Percentiles rank a stretch among this genome's conserved stretches.
Conservation (phyloP, 2,329 filamentous ascomycete genomes). For the Aspergillus intermedius region DNA sequence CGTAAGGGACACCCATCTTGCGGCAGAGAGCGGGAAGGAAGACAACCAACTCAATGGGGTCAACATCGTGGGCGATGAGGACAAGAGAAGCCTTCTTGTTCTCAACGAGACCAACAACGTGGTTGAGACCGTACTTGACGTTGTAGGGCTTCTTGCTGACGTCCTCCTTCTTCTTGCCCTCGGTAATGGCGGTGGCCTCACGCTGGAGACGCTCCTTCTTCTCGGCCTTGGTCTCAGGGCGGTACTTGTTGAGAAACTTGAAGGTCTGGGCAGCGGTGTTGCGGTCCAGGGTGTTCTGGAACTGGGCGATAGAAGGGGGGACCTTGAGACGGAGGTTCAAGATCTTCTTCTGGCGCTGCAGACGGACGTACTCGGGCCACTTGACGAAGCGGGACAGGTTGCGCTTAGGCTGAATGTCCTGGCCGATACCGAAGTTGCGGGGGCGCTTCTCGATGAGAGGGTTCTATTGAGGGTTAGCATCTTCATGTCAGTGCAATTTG, state of each 20-base stretch:
- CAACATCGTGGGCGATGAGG: constrained; percentile 98
- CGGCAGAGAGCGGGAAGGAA: constrained; percentile 98
- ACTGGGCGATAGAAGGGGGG: constrained; percentile 92
- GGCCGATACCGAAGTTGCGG: constrained; percentile 97
- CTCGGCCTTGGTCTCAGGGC: constrained; percentile 96
- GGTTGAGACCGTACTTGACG: constrained; percentile 99
- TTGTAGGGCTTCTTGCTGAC: constrained; percentile 99
- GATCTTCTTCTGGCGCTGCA: constrained; percentile 93
- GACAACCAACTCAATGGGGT: constrained; percentile 98
- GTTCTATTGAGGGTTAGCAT: constrained; percentile 58
- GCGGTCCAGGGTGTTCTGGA: constrained; percentile 93
- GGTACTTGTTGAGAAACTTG: constrained; percentile 99
- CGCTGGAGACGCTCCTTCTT: constrained; percentile 99
- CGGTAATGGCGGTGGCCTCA: constrained; percentile 94
- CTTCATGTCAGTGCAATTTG: constrained; percentile 10
- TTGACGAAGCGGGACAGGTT: constrained; percentile 98
- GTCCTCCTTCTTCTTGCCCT: constrained; percentile 99
- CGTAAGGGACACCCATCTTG: constrained; percentile 99
- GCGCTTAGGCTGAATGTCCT: constrained; percentile 94
- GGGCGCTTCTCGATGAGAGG: constrained; percentile 97
- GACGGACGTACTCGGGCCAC: constrained; percentile 98
- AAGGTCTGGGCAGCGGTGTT: constrained; percentile 95
- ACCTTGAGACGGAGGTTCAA: constrained; percentile 98
- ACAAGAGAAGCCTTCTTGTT: constrained; percentile 99
- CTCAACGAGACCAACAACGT: constrained; percentile 94